These are phyloP conservation scores for Malania oleifera DNA, from an alignment of 164 flowering plant species.

Conservation along the genomic window DNA sequence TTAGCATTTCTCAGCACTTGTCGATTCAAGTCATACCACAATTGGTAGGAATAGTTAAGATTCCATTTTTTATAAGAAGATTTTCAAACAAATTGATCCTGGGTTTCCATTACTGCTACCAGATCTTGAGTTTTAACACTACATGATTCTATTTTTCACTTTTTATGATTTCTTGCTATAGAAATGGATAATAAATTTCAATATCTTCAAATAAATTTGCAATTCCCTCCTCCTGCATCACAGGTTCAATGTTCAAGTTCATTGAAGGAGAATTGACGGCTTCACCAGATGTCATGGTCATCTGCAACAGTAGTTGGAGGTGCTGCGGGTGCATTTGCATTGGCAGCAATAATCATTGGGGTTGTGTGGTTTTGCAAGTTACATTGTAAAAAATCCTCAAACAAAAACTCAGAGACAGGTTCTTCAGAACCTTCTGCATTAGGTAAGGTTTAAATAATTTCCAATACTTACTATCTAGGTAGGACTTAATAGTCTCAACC, in stretches of 20 bases:
- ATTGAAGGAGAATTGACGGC: constrained; percentile 15
- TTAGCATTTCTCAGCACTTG: constrained; percentile 21
- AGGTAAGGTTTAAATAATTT: constrained; percentile 32
- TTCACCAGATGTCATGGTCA: constrained; percentile 34
- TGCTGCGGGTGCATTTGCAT: constrained; percentile 38
- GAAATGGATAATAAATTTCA: too few species aligned
- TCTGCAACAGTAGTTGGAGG: constrained; percentile 38
- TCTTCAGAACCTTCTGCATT: constrained; percentile 71
- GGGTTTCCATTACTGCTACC: not conserved
- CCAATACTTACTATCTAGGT: not conserved
- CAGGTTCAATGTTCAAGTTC: constrained; percentile 38
- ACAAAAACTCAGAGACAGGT: constrained; percentile 56
- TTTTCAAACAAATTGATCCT: constrained; percentile 6
- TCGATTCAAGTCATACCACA: constrained; percentile 12
- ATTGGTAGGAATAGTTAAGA: constrained; percentile 2
- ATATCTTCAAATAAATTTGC: not conserved
- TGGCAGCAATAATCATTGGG: constrained; percentile 25
- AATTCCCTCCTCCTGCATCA: not conserved
- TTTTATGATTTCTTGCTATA: not conserved
- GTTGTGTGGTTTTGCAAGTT: constrained; percentile 37
- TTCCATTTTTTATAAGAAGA: constrained; percentile 6
- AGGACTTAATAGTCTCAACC: not conserved
- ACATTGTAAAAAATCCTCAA: constrained; percentile 28
- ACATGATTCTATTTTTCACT: not conserved
- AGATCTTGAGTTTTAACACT: too few species aligned